These are phyloP conservation scores for Kodamaea neixiangensis DNA, from an alignment of 805 yeast genomes.

Conservation along the genomic window DNA sequence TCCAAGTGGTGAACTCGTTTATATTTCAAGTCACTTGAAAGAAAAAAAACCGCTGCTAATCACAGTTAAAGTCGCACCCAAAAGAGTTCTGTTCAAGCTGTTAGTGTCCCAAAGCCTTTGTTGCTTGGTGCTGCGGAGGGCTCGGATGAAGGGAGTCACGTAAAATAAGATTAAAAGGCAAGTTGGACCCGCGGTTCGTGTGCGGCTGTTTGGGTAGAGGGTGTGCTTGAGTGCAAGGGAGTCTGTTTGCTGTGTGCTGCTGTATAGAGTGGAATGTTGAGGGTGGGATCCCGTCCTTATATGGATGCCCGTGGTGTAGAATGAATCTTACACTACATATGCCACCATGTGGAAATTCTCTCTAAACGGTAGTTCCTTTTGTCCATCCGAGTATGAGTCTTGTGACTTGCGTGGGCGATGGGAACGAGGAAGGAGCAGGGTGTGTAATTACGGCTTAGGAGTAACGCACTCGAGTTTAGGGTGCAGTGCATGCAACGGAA, in stretches of 20 bases:
- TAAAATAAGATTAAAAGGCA: background rate
- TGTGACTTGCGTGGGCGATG: background rate
- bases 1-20: background rate
- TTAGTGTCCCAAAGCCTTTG: background rate
- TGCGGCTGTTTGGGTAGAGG: background rate
- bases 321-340: background rate
- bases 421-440: background rate
- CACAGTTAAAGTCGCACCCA: background rate
- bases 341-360: background rate
- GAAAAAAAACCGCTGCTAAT: background rate
- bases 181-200: background rate
- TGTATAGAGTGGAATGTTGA: background rate
- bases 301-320: background rate
- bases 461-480: no score
- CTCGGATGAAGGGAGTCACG: conserved; percentile 3
- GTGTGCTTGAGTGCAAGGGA: background rate
- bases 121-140: background rate
- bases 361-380: background rate
- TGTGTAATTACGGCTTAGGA: background rate
- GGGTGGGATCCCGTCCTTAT: background rate
- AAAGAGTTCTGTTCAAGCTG: conserved; percentile 1
- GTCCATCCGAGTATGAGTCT: background rate
- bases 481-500: background rate
- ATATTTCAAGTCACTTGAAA: background rate
- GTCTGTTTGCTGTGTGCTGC: background rate